phyloP scores from a whole-genome alignment of 345 rosid species.

The Sapria himalayana region DNA sequence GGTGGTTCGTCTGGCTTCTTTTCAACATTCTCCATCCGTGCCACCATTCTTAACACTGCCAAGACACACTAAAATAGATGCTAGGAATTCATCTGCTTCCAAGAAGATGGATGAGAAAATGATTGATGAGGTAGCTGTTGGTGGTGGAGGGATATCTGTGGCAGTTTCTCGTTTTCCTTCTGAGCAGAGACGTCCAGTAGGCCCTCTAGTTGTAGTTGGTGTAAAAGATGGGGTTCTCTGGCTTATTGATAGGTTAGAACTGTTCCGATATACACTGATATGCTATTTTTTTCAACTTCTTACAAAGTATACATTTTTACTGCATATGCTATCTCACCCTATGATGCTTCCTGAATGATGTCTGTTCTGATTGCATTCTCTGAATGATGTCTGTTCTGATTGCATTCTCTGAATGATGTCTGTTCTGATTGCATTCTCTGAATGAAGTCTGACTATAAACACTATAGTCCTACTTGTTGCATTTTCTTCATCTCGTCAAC shows the following conservation, averaged over 20 bases:
- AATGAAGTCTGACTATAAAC: no score
- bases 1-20: conserved; percentile 97
- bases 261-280: no score
- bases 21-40: conserved; percentile 85
- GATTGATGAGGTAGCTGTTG: conserved; percentile 81
- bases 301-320: no score
- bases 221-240: conserved; percentile 98
- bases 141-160: conserved; percentile 97
- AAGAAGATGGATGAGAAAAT: conserved; percentile 55
- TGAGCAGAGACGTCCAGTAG: conserved; percentile 91
- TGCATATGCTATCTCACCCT: no score
- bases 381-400: no score
- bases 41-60: conserved; percentile 81
- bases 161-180: conserved; percentile 92
- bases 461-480: no score
- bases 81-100: conserved; percentile 31
- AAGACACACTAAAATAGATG: conserved; percentile 62
- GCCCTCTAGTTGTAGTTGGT: conserved; percentile 86
- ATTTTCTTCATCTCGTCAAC: no score
- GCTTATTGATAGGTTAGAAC: conserved; percentile 99
- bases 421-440: no score
- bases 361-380: no score
- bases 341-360: no score
- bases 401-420: no score
- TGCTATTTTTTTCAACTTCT: no score